phyloP scores from a whole-genome alignment of 371 early-diverging fungal genomes.

The Saksenaea oblongispora region DNA sequence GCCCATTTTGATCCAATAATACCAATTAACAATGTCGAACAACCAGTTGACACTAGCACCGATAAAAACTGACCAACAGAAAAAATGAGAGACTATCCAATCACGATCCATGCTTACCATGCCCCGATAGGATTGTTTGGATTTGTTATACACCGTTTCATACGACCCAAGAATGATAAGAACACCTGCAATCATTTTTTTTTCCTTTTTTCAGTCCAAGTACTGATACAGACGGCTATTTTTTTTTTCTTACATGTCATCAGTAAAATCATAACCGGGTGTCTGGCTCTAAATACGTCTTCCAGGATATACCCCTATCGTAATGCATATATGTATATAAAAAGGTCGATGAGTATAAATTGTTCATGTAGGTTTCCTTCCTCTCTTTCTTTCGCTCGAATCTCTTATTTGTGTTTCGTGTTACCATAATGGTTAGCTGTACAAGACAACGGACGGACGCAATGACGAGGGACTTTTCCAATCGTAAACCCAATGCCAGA shows the following conservation, averaged over 20 bases:
- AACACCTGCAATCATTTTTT: constrained; percentile 36
- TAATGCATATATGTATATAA: not conserved
- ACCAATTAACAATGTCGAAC: constrained; percentile 54
- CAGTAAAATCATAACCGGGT: constrained; percentile 52
- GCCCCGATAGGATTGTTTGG: constrained; percentile 50
- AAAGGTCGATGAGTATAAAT: not conserved
- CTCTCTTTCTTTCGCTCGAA: not conserved
- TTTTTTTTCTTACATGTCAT: constrained; percentile 69
- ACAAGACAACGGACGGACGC: constrained; percentile 63
- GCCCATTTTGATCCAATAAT: constrained; percentile 69
- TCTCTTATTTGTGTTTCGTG: not conserved
- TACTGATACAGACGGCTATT: too few species aligned
- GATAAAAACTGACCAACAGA: constrained; percentile 42
- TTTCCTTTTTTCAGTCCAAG: not conserved
- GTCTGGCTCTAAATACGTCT: constrained; percentile 62
- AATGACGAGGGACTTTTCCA: constrained; percentile 63
- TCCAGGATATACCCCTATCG: constrained; percentile 60
- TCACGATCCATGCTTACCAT: constrained; percentile 48
- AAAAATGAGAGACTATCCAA: constrained; percentile 5
- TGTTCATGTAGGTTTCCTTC: not conserved
- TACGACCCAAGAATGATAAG: constrained; percentile 53
- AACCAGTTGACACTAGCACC: constrained; percentile 49
- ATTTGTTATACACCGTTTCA: constrained; percentile 64
- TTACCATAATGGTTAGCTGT: constrained; percentile 67
- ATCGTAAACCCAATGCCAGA: constrained; percentile 52